Evolutionary conservation across 495 filamentous ascomycete species (phyloP).

Genomic region (Podospora anserina): DNA sequence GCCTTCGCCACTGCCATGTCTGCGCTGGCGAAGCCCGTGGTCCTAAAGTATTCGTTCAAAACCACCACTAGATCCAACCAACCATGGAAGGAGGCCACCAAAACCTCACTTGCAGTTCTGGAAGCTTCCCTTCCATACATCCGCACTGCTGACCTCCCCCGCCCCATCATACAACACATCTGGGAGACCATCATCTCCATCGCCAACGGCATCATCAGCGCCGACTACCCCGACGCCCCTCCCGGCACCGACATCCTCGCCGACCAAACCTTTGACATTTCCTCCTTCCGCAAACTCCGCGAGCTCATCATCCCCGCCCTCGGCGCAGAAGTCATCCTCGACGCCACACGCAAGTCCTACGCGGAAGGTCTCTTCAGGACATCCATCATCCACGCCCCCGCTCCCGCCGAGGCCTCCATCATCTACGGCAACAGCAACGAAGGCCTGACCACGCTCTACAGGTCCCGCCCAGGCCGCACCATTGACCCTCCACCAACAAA

Average conservation of each 20-base stretch:
- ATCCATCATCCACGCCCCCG: constrained; percentile 73
- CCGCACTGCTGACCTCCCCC: constrained; percentile 50
- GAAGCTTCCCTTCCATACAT: constrained; percentile 63
- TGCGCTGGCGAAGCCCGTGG: constrained; percentile 64
- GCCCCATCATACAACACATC: constrained; percentile 44
- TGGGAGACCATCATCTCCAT: constrained; percentile 61
- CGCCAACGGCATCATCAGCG: constrained; percentile 56
- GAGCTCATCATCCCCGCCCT: constrained; percentile 71
- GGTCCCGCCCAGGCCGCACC: constrained; percentile 65
- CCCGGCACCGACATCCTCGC: constrained; percentile 43
- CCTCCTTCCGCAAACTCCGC: constrained; percentile 64
- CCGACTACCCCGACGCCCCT: constrained; percentile 48
- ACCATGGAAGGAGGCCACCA: constrained; percentile 78
- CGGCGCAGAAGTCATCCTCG: constrained; percentile 60
- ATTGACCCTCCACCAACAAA: constrained; percentile 61
- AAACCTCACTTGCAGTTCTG: constrained; percentile 64
- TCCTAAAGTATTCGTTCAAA: constrained; percentile 69
- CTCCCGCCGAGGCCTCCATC: constrained; percentile 60
- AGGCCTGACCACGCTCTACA: constrained; percentile 62
- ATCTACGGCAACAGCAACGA: constrained; percentile 36
- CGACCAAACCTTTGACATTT: constrained; percentile 78
- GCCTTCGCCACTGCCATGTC: constrained; percentile 58
- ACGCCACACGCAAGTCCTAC: constrained; percentile 66
- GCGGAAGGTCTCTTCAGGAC: constrained; percentile 72
- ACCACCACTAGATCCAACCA: constrained; percentile 54